Percentiles rank a stretch among this genome's conserved stretches.
Evolutionary conservation across 805 yeast genomes (phyloP).

Genomic region (Kockiozyma suomiensis): DNA sequence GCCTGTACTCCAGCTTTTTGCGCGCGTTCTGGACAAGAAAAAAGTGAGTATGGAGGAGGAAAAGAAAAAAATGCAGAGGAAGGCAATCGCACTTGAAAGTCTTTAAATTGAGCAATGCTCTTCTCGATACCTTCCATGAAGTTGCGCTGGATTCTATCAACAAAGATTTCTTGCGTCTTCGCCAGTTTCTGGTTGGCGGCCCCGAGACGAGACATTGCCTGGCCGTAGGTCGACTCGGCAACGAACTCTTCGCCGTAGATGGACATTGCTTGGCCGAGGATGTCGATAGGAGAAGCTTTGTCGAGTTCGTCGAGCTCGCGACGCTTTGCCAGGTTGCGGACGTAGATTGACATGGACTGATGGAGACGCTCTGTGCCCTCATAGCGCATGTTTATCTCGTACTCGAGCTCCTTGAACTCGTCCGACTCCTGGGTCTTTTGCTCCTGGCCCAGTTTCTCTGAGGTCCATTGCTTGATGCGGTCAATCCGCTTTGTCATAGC

Average conservation of each 20-base stretch:
- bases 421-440: constrained; percentile 36
- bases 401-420: constrained; percentile 35
- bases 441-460: constrained; percentile 36
- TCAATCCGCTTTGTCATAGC: constrained; percentile 32
- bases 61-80: not conserved
- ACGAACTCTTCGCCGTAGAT: constrained; percentile 34
- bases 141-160: constrained; percentile 32
- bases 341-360: constrained; percentile 32
- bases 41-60: not conserved
- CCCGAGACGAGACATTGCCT: constrained; percentile 32
- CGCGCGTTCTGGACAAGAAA: constrained; percentile 14
- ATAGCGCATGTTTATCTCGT: constrained; percentile 34
- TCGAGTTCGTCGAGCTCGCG: constrained; percentile 35
- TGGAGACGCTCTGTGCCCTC: constrained; percentile 34
- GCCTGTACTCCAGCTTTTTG: constrained; percentile 35
- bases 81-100: constrained; percentile 26
- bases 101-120: constrained; percentile 34
- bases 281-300: constrained; percentile 34
- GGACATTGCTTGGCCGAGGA: constrained; percentile 34
- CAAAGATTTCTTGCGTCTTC: constrained; percentile 32
- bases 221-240: constrained; percentile 33
- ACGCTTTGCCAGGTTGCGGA: constrained; percentile 34
- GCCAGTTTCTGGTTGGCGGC: constrained; percentile 34
- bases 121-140: constrained; percentile 33
- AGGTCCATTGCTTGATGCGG: constrained; percentile 35